These are phyloP conservation scores for Eragrostis curvula DNA, from an alignment of 176 grass and related monocot species.

Conservation along the genomic window DNA sequence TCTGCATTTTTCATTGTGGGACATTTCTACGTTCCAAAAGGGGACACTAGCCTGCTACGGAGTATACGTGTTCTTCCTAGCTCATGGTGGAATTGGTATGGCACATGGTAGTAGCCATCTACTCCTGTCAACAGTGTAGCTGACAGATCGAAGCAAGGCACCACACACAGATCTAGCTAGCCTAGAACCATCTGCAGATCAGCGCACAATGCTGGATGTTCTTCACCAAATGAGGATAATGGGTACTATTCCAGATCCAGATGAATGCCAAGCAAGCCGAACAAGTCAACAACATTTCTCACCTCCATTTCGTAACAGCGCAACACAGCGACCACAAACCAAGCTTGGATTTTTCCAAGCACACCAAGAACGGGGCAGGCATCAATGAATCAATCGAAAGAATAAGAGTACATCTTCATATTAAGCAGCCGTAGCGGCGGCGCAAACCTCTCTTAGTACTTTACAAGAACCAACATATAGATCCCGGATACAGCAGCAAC, in stretches of 20 bases:
- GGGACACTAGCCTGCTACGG: too few species aligned
- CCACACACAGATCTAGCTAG: neutral
- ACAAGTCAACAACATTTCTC: neutral
- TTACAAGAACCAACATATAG: slow-evolving; percentile 35
- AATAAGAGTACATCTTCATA: slow-evolving; percentile 40
- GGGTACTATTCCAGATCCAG: slow-evolving; percentile 8
- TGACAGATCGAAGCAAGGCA: neutral
- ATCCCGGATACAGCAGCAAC: slow-evolving; percentile 22
- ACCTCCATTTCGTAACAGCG: neutral
- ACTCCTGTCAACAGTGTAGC: neutral
- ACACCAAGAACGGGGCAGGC: neutral
- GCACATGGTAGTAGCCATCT: neutral
- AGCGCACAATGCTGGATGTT: neutral
- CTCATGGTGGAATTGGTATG: neutral
- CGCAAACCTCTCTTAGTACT: slow-evolving; percentile 38
- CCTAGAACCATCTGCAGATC: neutral
- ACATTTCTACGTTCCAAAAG: too few species aligned
- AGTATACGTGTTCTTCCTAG: slow-evolving; percentile 2
- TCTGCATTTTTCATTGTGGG: too few species aligned
- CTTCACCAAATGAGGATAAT: neutral
- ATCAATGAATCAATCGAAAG: slow-evolving; percentile 5
- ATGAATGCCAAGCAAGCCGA: neutral
- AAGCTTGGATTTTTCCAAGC: too few species aligned
- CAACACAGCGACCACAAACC: neutral
- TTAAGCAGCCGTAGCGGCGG: slow-evolving; percentile 11